These are phyloP conservation scores for Xerophyta viscosa DNA, from an alignment of 106 monocot genomes.

Conservation along the genomic window DNA sequence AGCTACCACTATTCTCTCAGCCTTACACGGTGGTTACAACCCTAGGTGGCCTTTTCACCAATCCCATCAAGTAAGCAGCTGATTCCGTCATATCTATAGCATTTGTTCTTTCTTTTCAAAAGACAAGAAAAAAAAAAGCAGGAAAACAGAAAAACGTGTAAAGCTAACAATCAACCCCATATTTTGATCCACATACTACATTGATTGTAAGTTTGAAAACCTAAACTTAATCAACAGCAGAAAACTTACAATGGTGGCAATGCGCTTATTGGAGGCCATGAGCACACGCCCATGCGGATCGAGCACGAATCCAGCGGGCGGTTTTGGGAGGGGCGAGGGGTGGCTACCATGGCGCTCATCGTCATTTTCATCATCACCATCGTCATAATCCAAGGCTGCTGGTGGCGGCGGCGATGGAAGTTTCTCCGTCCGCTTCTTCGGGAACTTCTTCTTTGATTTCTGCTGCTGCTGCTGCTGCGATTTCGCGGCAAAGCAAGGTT, in stretches of 20 bases:
- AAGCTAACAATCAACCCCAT: too few species aligned
- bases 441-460: slow-evolving; percentile 15
- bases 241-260: slow-evolving; percentile 59
- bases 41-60: too few species aligned
- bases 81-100: too few species aligned
- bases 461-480: slow-evolving; percentile 11
- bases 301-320: slow-evolving; percentile 82
- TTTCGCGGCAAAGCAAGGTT: slow-evolving; percentile 19
- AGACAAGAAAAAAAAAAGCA: too few species aligned
- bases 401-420: slow-evolving; percentile 10
- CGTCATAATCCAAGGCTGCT: slow-evolving; percentile 3
- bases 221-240: too few species aligned
- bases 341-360: not conserved
- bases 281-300: slow-evolving; percentile 63
- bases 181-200: too few species aligned
- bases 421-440: slow-evolving; percentile 23
- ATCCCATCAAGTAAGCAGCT: too few species aligned
- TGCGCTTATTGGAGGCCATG: slow-evolving; percentile 54
- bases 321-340: slow-evolving; percentile 64
- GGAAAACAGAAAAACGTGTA: too few species aligned
- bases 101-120: too few species aligned
- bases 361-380: slow-evolving; percentile 3
- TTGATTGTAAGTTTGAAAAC: too few species aligned
- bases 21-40: too few species aligned
- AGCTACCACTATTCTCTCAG: too few species aligned